Conservation (phyloP, 768 basidiomycete species). For the Suillus luteus region DNA sequence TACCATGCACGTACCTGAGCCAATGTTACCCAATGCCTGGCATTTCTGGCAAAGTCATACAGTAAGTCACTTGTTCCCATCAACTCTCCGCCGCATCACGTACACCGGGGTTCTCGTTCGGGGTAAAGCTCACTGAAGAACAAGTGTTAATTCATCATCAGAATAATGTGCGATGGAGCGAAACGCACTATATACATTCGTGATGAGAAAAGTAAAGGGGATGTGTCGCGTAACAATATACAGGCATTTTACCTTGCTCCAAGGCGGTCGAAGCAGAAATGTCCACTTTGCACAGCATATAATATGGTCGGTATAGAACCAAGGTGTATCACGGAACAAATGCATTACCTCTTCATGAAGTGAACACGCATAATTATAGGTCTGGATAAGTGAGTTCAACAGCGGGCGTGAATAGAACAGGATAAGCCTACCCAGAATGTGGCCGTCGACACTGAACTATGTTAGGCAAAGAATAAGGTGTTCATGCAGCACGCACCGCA, state of each 20-base stretch:
- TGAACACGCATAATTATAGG: neutral
- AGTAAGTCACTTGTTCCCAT: neutral
- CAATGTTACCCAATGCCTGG: neutral
- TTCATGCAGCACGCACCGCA: neutral
- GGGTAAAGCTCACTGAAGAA: neutral
- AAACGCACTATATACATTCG: neutral
- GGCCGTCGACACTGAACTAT: neutral
- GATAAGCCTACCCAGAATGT: neutral
- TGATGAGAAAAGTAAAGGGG: neutral
- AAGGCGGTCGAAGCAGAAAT: neutral
- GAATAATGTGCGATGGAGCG: neutral
- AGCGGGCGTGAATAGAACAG: neutral
- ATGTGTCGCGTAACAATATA: neutral
- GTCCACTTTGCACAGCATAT: neutral
- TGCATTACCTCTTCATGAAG: neutral
- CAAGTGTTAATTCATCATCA: neutral
- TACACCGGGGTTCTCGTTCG: neutral
- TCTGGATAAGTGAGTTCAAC: neutral
- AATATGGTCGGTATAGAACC: neutral
- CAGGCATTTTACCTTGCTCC: neutral
- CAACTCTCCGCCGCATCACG: neutral
- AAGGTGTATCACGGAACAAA: neutral
- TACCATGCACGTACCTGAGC: neutral
- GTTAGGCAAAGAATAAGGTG: neutral
- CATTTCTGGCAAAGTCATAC: neutral